Conservation (phyloP, 148 eudicot genomes). For the Nepenthes gracilis region DNA sequence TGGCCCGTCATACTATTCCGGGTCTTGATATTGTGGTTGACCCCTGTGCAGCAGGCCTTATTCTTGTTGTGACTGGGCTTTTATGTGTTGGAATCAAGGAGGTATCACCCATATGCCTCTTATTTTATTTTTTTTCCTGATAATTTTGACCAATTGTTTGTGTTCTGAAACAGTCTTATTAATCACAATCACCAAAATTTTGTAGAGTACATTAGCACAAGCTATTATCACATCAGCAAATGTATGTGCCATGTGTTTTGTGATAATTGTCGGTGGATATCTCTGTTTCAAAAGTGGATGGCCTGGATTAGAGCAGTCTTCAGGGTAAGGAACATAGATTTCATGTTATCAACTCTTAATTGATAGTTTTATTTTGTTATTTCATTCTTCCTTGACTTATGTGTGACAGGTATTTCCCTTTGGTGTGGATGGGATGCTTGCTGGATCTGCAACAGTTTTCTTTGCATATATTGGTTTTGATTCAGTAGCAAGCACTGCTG, state of each 20-base stretch:
- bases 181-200: conserved; percentile 8
- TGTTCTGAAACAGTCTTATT: background rate
- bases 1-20: conserved; percentile 68
- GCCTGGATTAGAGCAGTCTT: conserved; percentile 74
- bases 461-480: conserved; percentile 94
- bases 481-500: conserved; percentile 96
- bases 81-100: conserved; percentile 93
- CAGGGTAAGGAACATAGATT: conserved; percentile 39
- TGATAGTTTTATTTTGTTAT: background rate
- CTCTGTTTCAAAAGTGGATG: conserved; percentile 83
- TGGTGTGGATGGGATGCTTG: conserved; percentile 91
- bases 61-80: conserved; percentile 64
- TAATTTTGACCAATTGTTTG: background rate
- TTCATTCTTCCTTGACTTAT: background rate
- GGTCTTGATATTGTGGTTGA: conserved; percentile 63
- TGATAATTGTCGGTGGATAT: conserved; percentile 76
- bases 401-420: conserved; percentile 56
- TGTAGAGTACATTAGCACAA: conserved; percentile 76
- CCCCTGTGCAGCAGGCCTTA: conserved; percentile 85
- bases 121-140: background rate
- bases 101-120: conserved; percentile 30
- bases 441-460: conserved; percentile 95
- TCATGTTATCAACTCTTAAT: background rate
- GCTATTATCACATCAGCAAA: conserved; percentile 70
- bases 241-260: conserved; percentile 79